Base-by-base conservation (phyloP, 2,329 filamentous ascomycete species). In the Ampelomyces quisqualis region DNA sequence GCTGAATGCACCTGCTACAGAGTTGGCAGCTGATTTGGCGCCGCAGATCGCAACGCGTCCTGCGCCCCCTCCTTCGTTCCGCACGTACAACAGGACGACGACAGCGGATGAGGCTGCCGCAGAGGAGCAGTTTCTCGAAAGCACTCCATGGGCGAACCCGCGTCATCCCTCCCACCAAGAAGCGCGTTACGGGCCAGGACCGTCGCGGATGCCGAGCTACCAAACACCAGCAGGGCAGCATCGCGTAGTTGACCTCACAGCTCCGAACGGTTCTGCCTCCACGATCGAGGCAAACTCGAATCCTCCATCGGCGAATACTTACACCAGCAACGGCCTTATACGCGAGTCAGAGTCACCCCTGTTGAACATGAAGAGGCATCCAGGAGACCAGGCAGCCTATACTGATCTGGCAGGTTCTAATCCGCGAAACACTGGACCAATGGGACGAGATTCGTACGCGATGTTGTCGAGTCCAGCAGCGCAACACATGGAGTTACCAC, bases 91-190 rank as follows among this genome's bases (percentile, higher is more conserved):
- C 29, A 59, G 63, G 39, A 58, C 60, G 5, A 70, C 53, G 55
- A 69, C 52, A 60, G 71, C 58, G 71, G 73, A 57, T 69, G 81
- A 45, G 78, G 80, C 57, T 18, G 71, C 85, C 26, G 87, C 87
- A 17, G 87, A 88, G 57, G 88, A 94, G 66, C 86, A 91, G 50
- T 95, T 93, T 55, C 78, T 95, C 40, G 88, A 94, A 60, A 85
- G 91, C 54, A 95, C 88, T 4, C 86, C 90, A 1, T 96, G 90
- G 90, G 89, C 90, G 23, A 95, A 95, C 62, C 88, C 90, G 13
- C 88, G 91, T 53, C 66, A 69, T 41, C 67, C 66, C 8, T 63
- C 60, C n/a, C 67, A 70, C 32, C 64, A 66, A 20, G 60, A 68
- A 31, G 49, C 61, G 3, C 61, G 65, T 14, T 69, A 65, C 34